Evolutionary conservation across 176 grass and related monocot genomes (phyloP), one percentile per base, ranked within the genome.

Genomic region (Carex pumila): DNA sequence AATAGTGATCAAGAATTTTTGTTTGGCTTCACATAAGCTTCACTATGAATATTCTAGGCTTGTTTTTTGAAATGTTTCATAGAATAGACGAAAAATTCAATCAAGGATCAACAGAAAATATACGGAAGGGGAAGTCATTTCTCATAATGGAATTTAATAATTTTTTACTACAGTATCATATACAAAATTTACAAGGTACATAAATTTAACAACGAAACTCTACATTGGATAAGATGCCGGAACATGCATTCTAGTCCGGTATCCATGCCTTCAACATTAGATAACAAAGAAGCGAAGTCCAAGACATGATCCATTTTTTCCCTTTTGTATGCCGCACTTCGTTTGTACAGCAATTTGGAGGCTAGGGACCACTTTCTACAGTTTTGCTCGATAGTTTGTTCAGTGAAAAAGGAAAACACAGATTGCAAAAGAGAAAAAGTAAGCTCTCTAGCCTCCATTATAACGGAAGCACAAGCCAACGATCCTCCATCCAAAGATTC

Each of bases 361-460:
- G 75, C 36, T 77, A 83, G 12, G 17, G 53, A 77, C 85, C 72
- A 86, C 79, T 81, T 91, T 60, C 70, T 58, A 21, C 57, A 75
- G 65, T 69, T 91, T 70, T 79, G 85, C 29, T 60, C 34, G 7
- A 2, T 22, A 12, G 85, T 53, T 58, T 88, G 65, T 50, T 87
- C 73, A 0, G 79, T 67, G 4, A 91, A 57, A 10, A 73, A 56
- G 17, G 58, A 61, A 31, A 85, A 78, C 1, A 79, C 52, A 3
- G 65, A 22, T 41, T 87, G 86, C 3, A 93, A 80, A 50, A 93
- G 29, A 70, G 82, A 89, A 5, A 83, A 7, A 0, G 89, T 73
- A 18, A 84, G 65, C 71, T 83, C 29, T 80, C 90, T 94, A 1
- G 90, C 70, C 36, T 87, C 76, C n/a, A 71, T 12, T 81, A 90